Conservation (phyloP, 2,329 filamentous ascomycete genomes). For the Periconia sp. region DNA sequence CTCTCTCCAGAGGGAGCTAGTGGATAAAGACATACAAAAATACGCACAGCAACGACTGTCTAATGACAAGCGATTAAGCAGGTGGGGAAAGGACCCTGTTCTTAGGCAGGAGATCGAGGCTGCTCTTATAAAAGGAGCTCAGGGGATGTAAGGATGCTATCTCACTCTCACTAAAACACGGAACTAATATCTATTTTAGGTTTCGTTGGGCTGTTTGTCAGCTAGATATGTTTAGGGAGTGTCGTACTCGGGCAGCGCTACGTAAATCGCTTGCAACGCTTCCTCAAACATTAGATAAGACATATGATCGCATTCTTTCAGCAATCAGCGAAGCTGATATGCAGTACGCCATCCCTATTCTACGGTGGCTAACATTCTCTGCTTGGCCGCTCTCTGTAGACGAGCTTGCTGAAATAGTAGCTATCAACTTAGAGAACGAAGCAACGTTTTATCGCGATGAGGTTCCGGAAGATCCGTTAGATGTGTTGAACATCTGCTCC, state of each 20-base stretch:
- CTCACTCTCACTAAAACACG: not conserved
- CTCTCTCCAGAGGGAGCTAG: conserved; percentile 17
- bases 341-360: conserved; percentile 13
- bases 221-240: conserved; percentile 16
- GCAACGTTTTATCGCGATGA: conserved; percentile 32
- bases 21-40: conserved; percentile 24
- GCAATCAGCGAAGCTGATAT: conserved; percentile 7
- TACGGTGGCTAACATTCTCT: conserved; percentile 19
- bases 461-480: conserved; percentile 31
- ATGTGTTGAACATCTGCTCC: conserved; percentile 28
- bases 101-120: conserved; percentile 27
- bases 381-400: conserved; percentile 13
- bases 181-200: conserved; percentile 11
- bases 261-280: conserved; percentile 12
- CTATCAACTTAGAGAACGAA: conserved; percentile 19
- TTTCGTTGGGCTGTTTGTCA: conserved; percentile 23
- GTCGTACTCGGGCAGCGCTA: conserved; percentile 8
- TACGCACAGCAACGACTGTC: conserved; percentile 38
- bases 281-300: conserved; percentile 17
- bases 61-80: conserved; percentile 24
- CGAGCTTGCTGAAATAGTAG: conserved; percentile 16
- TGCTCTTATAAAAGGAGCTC: conserved; percentile 26
- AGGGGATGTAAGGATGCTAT: conserved; percentile 17
- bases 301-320: conserved; percentile 19
- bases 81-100: conserved; percentile 22